Conservation (phyloP, 1,284 basidiomycete genomes). For the Sparassis latifolia region DNA sequence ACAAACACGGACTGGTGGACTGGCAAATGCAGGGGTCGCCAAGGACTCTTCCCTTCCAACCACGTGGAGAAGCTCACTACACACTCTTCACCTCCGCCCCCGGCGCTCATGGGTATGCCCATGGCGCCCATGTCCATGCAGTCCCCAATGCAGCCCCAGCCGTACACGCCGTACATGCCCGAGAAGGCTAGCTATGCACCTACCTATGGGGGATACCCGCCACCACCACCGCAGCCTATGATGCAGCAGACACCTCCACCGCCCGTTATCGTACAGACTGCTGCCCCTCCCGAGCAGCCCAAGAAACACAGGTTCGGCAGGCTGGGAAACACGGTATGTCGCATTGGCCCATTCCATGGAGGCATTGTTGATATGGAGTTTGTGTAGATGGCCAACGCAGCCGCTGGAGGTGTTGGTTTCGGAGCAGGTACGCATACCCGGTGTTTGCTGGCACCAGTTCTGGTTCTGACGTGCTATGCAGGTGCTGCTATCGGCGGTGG, state of each 20-base stretch:
- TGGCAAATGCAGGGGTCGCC: constrained; percentile 46
- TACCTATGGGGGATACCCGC: constrained; percentile 26
- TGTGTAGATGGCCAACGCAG: constrained; percentile 54
- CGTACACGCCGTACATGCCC: constrained; percentile 2
- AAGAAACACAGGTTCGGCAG: constrained; percentile 59
- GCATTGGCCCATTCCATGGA: constrained; percentile 11
- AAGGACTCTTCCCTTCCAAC: constrained; percentile 61
- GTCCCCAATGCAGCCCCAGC: not conserved
- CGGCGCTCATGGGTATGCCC: constrained; percentile 5
- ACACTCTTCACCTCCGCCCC: constrained; percentile 12
- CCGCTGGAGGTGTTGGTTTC: constrained; percentile 67
- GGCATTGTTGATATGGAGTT: not conserved
- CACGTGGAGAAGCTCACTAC: constrained; percentile 46
- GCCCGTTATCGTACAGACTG: constrained; percentile 1
- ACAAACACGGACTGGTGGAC: constrained; percentile 66
- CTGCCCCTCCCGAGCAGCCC: constrained; percentile 30
- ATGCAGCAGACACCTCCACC: constrained; percentile 27
- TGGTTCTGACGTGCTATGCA: constrained; percentile 10
- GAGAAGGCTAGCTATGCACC: constrained; percentile 33
- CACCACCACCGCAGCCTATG: constrained; percentile 31
- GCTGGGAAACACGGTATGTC: constrained; percentile 50
- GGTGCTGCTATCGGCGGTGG: constrained; percentile 35
- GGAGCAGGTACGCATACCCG: constrained; percentile 42
- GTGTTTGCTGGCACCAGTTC: not conserved
- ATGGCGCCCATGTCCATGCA: constrained; percentile 1